Conservation (phyloP, 306 rosid genomes). For the Cicer judaicum region DNA sequence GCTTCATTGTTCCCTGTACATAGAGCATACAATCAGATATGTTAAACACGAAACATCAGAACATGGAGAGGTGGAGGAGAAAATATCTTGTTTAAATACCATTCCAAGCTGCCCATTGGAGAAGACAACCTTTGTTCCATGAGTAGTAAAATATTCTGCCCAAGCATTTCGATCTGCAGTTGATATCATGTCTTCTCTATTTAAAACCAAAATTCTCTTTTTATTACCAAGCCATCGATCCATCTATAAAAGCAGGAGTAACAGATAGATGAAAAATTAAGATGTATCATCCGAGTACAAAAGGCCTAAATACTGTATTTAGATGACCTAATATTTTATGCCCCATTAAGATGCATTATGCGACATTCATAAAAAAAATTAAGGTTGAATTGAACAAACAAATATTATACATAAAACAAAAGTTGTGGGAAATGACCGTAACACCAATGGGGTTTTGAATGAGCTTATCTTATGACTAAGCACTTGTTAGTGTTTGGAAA, state of each 20-base stretch:
- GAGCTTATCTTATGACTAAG: not conserved
- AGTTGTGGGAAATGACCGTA: not conserved
- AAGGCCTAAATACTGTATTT: conserved; percentile 12
- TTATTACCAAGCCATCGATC: conserved; percentile 88
- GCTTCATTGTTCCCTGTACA: conserved; percentile 86
- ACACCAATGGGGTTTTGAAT: not conserved
- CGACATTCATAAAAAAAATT: not conserved
- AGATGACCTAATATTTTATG: not conserved
- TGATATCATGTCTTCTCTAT: conserved; percentile 97
- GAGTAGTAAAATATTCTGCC: conserved; percentile 77
- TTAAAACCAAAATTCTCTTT: conserved; percentile 87
- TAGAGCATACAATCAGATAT: conserved; percentile 43
- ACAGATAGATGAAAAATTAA: conserved; percentile 33
- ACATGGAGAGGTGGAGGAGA: conserved; percentile 36
- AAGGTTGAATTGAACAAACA: not conserved
- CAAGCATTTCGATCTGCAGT: conserved; percentile 87
- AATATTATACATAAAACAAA: not conserved
- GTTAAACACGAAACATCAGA: conserved; percentile 34
- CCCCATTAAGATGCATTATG: conserved; percentile 28
- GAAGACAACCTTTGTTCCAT: conserved; percentile 78
- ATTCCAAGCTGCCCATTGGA: conserved; percentile 92
- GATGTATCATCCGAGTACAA: conserved; percentile 12
- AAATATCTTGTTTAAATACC: conserved; percentile 53
- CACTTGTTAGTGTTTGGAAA: not conserved
- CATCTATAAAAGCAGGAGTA: conserved; percentile 64